Base-by-base conservation (phyloP, 495 filamentous ascomycete species). In the Hyaloscypha hepaticicola region DNA sequence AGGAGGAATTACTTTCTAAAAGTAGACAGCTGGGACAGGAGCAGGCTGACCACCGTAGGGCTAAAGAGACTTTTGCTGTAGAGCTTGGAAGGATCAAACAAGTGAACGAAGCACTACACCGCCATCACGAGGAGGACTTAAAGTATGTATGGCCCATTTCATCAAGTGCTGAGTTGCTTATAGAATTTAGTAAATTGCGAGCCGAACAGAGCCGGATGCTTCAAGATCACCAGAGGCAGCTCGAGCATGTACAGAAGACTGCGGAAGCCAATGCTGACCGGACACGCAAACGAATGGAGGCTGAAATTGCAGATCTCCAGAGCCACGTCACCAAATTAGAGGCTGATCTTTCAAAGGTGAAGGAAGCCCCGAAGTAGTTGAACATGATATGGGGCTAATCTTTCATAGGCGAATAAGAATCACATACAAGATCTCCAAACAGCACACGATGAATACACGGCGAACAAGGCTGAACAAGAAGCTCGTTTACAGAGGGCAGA, bases 1-100 rank as follows among this genome's bases (percentile, higher is more conserved):
- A 92, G 68, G 79, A 83, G 4, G 86, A 89, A 52, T 74, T 88
- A 24, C 74, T 93, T 21, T 84, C 80, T n/a, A 73, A 90, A 16
- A 82, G 90, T 59, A 82, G 85, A 29, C 88, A 86, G 69, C 80
- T 96, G 58, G 85, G 87, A 14, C 91, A 93, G 74, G 91, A 89
- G 65, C 87, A 91, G 72, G 83, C 86, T 25, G 90, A 93, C 69
- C 87, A 90, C 74, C 83, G 85, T 25, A 85, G 86, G 62, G 83
- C 87, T 16, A 90, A 88, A 70, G 91, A 96, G 67, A 82, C 82
- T 1, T 82, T 79, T 5, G 72, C 80, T 3, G 75, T 85, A 25
- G 92, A 96, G 66, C 60, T 92, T 21, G 78, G 83, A 31, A 80
- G 83, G 57, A 84, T 90, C 41, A 88, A 87, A 66, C 83, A 83